Percentiles rank a stretch among this genome's conserved stretches.
Conservation (phyloP, 768 basidiomycete genomes). For the Russula sp. region DNA sequence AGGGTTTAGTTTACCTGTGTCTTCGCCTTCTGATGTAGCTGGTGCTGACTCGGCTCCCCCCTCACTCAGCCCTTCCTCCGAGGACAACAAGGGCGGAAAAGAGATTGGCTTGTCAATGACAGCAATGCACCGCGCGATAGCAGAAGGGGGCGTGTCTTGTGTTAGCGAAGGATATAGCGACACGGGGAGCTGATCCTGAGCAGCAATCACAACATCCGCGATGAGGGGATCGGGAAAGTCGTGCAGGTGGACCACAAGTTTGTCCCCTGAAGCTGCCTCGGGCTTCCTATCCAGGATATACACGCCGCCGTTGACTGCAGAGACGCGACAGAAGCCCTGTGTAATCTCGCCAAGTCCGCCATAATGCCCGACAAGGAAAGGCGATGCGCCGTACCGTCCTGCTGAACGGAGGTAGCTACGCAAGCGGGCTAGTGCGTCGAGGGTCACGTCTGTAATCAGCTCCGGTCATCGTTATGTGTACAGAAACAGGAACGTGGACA, state of each 20-base stretch:
- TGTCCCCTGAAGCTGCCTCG: background rate
- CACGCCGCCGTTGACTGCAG: slow-evolving; percentile 73
- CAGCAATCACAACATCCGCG: slow-evolving; percentile 51
- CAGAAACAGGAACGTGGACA: background rate
- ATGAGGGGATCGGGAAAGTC: slow-evolving; percentile 56
- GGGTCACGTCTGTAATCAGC: slow-evolving; percentile 50
- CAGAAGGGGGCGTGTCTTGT: slow-evolving; percentile 7
- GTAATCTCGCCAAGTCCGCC: slow-evolving; percentile 89
- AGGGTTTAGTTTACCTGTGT: background rate
- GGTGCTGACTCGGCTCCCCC: slow-evolving; percentile 24
- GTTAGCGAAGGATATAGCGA: background rate
- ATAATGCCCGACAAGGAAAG: slow-evolving; percentile 93
- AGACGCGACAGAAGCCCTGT: slow-evolving; percentile 84
- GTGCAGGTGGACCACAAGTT: slow-evolving; percentile 47
- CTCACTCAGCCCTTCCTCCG: slow-evolving; percentile 26
- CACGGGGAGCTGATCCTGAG: slow-evolving; percentile 31
- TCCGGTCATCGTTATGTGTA: slow-evolving; percentile 6
- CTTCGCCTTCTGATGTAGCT: slow-evolving; percentile 12
- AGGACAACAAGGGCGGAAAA: slow-evolving; percentile 29
- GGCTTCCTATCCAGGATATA: slow-evolving; percentile 64
- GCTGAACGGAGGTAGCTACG: slow-evolving; percentile 68
- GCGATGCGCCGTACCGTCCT: slow-evolving; percentile 81
- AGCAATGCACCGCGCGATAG: slow-evolving; percentile 44
- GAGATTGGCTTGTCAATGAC: slow-evolving; percentile 41
- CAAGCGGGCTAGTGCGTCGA: slow-evolving; percentile 62